A percentile compares a stretch with the other conserved stretches of the same genome.
Evolutionary conservation across 352 stramenopile genomes (phyloP).

Genomic region (Phytophthora constricta): DNA sequence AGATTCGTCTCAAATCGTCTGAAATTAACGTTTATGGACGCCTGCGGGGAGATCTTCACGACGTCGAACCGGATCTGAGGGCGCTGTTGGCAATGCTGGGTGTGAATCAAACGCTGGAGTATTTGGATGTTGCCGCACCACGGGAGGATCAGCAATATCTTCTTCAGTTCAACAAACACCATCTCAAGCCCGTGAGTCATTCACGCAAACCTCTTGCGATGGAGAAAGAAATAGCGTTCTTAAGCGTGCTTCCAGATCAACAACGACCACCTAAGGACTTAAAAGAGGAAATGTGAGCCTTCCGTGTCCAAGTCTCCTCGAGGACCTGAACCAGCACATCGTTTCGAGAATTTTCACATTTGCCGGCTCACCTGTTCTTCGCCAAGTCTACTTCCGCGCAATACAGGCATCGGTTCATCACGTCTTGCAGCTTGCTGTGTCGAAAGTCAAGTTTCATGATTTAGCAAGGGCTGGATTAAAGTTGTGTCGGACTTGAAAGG

Average conservation of each 20-base stretch:
- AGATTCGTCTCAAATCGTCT: neutral
- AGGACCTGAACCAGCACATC: too few species aligned
- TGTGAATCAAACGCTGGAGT: slow-evolving; percentile 5
- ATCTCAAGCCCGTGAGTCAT: neutral
- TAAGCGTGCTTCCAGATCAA: neutral
- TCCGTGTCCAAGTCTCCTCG: too few species aligned
- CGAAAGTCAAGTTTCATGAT: too few species aligned
- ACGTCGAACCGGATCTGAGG: neutral
- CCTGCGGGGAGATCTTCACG: neutral
- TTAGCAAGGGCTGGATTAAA: too few species aligned
- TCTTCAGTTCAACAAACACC: neutral
- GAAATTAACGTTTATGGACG: neutral
- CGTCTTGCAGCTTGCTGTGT: too few species aligned
- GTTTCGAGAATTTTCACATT: too few species aligned
- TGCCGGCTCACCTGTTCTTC: too few species aligned
- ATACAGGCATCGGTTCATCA: too few species aligned
- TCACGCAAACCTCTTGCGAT: neutral
- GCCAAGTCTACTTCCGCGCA: too few species aligned
- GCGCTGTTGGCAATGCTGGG: slow-evolving; percentile 8
- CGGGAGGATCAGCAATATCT: neutral
- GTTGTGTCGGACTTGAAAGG: too few species aligned
- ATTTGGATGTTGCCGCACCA: slow-evolving; percentile 5
- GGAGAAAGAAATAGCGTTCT: neutral
- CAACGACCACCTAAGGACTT: neutral
- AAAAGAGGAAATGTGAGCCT: neutral